Evolutionary conservation across 345 rosid species (phyloP).

Genomic region (Rhodomyrtus tomentosa): DNA sequence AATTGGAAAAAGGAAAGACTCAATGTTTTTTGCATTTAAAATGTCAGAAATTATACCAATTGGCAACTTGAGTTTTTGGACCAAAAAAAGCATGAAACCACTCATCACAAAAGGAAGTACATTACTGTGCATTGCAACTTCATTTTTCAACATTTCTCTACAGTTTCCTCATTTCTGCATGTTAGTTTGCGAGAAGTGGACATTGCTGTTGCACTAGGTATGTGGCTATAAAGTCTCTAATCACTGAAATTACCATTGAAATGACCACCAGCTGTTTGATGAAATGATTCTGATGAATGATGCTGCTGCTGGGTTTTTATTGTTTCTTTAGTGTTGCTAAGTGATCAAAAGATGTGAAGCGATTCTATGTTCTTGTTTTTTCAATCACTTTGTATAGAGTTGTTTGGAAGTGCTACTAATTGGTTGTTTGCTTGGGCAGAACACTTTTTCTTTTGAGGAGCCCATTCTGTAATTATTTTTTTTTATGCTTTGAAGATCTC

Average conservation of each 20-base stretch:
- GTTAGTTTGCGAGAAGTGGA: neutral
- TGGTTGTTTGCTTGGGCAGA: slow-evolving; percentile 22
- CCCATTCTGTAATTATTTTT: slow-evolving; percentile 38
- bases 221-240: neutral
- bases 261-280: neutral
- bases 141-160: neutral
- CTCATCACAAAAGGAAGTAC: neutral
- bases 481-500: slow-evolving; percentile 25
- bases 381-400: neutral
- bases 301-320: neutral
- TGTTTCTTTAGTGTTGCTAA: neutral
- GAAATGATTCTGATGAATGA: neutral
- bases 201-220: neutral
- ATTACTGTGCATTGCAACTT: neutral
- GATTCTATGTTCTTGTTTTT: neutral
- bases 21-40: neutral
- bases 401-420: neutral
- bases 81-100: neutral
- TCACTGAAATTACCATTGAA: neutral
- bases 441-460: slow-evolving; percentile 59
- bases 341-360: neutral
- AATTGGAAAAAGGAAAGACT: neutral
- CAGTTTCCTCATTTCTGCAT: neutral
- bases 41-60: neutral
- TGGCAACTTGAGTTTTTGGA: neutral